phyloP scores from a whole-genome alignment of 2,329 filamentous ascomycete genomes.

The Sclerotinia glacialis region DNA sequence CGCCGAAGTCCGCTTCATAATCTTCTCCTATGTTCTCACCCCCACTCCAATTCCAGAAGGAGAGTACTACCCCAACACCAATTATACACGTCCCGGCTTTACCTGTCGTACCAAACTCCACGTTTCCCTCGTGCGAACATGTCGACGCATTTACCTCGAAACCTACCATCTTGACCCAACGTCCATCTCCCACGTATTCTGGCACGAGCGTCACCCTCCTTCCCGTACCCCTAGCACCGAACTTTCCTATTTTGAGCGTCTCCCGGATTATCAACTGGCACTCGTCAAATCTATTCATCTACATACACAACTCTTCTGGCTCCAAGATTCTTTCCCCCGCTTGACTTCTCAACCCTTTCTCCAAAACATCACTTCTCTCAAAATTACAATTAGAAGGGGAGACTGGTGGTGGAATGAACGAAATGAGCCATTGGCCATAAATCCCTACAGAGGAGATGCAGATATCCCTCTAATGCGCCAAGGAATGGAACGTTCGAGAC shows the following conservation, averaged over 20 bases:
- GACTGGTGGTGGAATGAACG: conserved; percentile 36
- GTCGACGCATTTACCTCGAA: conserved; percentile 31
- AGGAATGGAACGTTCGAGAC: conserved; percentile 13
- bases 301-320: conserved; percentile 33
- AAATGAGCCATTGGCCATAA: conserved; percentile 28
- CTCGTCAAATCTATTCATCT: conserved; percentile 26
- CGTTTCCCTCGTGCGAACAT: conserved; percentile 30
- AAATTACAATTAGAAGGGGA: conserved; percentile 31
- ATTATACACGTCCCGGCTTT: conserved; percentile 29
- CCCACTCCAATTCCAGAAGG: not conserved
- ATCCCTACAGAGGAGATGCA: conserved; percentile 24
- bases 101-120: conserved; percentile 22
- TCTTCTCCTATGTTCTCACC: conserved; percentile 11
- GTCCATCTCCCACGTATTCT: conserved; percentile 32
- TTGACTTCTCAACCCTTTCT: conserved; percentile 23
- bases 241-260: conserved; percentile 18
- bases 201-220: conserved; percentile 20
- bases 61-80: conserved; percentile 6
- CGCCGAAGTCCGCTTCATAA: conserved; percentile 7
- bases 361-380: conserved; percentile 28
- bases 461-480: conserved; percentile 20
- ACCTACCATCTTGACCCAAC: conserved; percentile 30
- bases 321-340: conserved; percentile 25
- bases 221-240: conserved; percentile 4
- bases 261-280: conserved; percentile 25